These are phyloP conservation scores for Plantago ovata DNA, from an alignment of 257 asterid species.

Conservation along the genomic window DNA sequence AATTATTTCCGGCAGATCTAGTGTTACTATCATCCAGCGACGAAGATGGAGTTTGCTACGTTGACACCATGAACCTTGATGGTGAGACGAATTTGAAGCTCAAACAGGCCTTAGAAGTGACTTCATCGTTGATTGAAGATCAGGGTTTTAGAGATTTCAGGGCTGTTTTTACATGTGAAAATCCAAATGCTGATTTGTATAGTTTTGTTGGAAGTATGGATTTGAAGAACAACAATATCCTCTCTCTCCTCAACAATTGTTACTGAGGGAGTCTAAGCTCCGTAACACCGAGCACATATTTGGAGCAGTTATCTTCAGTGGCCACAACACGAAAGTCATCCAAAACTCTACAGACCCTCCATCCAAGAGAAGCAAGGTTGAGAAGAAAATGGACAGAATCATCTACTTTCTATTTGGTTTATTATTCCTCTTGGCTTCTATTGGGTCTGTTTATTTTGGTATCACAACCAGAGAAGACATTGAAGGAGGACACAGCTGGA, in stretches of 20 bases:
- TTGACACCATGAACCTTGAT: constrained; percentile 94
- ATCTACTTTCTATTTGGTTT: constrained; percentile 72
- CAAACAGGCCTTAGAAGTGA: constrained; percentile 69
- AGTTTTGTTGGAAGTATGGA: constrained; percentile 81
- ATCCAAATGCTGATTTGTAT: constrained; percentile 86
- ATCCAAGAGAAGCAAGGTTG: constrained; percentile 85
- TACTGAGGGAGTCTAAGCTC: constrained; percentile 77
- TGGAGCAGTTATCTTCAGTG: constrained; percentile 87
- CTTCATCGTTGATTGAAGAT: constrained; percentile 54
- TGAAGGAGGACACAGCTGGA: constrained; percentile 43
- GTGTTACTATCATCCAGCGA: constrained; percentile 77
- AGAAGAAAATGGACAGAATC: constrained; percentile 84
- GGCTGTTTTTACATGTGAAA: constrained; percentile 75
- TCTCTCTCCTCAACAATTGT: constrained; percentile 80
- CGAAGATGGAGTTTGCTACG: constrained; percentile 85
- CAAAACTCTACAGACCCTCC: constrained; percentile 90
- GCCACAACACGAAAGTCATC: constrained; percentile 87
- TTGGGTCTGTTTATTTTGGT: constrained; percentile 81
- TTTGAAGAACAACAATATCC: constrained; percentile 48
- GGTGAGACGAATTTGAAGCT: constrained; percentile 93
- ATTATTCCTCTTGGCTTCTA: constrained; percentile 49
- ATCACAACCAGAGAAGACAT: constrained; percentile 53
- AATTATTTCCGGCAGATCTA: constrained; percentile 89
- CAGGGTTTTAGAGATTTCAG: constrained; percentile 40
- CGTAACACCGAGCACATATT: constrained; percentile 74